Conservation (phyloP, 495 filamentous ascomycete species). For the Aspergillus incahuasiensis region DNA sequence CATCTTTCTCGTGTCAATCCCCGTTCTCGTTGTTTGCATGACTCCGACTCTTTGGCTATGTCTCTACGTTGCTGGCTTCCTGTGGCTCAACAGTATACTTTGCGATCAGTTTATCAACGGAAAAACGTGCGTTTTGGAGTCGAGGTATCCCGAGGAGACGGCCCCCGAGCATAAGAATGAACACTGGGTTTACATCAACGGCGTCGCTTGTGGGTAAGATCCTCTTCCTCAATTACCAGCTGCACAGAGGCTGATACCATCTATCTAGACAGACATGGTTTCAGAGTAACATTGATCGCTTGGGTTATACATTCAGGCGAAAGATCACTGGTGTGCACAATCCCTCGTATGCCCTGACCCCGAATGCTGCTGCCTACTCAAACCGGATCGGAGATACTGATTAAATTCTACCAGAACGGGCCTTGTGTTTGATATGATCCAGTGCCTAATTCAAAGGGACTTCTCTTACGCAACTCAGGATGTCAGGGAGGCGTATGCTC, state of each 20-base stretch:
- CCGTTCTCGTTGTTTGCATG: conserved; percentile 40
- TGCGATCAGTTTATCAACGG: conserved; percentile 46
- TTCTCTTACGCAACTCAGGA: conserved; percentile 69
- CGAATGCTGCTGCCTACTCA: background rate
- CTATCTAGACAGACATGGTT: conserved; percentile 39
- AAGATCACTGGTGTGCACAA: conserved; percentile 80
- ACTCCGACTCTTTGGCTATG: conserved; percentile 49
- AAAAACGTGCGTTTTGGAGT: conserved; percentile 20
- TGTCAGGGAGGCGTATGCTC: conserved; percentile 45
- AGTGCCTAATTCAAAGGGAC: conserved; percentile 73
- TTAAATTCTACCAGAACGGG: conserved; percentile 36
- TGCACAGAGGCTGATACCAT: background rate
- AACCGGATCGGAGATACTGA: background rate
- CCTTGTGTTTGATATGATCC: conserved; percentile 67
- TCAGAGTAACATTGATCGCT: conserved; percentile 63
- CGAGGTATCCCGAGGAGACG: conserved; percentile 19
- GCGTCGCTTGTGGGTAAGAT: conserved; percentile 32
- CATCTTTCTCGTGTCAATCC: conserved; percentile 40
- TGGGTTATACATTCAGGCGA: conserved; percentile 70
- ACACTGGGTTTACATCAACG: conserved; percentile 39
- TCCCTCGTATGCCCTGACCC: conserved; percentile 57
- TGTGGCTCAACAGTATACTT: conserved; percentile 42
- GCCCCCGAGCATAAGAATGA: conserved; percentile 25
- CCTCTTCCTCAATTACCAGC: background rate
- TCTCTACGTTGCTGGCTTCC: conserved; percentile 32